Conservation (phyloP, 495 filamentous ascomycete species). For the Neurospora sp. region DNA sequence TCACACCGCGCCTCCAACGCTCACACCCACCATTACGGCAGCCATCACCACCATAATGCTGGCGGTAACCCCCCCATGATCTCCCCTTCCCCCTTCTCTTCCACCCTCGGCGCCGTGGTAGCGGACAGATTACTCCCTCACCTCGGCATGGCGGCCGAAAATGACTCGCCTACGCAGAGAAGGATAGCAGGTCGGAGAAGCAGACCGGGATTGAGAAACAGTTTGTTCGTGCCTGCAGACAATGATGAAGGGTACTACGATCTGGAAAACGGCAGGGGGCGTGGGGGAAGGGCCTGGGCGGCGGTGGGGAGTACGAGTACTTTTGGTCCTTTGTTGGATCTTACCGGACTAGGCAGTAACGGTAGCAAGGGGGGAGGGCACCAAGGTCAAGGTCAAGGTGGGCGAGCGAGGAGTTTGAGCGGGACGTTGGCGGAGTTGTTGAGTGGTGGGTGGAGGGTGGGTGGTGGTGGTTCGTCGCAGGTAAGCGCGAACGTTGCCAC, state of each 20-base stretch:
- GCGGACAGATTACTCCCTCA: constrained; percentile 32
- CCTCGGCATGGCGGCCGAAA: constrained; percentile 9
- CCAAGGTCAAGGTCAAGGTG: constrained; percentile 4
- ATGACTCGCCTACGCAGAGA: neutral
- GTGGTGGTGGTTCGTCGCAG: neutral
- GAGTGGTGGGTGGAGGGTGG: constrained; percentile 3
- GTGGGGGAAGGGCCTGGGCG: neutral
- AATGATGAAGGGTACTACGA: constrained; percentile 5
- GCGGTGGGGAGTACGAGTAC: constrained; percentile 10
- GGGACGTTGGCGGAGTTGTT: constrained; percentile 39
- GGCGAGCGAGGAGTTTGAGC: constrained; percentile 40
- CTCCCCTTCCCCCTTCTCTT: constrained; percentile 38
- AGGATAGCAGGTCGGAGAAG: constrained; percentile 20
- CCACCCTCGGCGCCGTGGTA: constrained; percentile 37
- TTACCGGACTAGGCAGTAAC: neutral
- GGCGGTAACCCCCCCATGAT: constrained; percentile 21
- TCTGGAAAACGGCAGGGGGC: neutral
- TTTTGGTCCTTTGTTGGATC: neutral
- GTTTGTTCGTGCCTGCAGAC: constrained; percentile 29
- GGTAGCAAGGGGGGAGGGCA: neutral
- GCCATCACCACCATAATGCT: neutral
- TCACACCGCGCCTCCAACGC: constrained; percentile 11
- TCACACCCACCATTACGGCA: constrained; percentile 28
- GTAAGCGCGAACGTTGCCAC: neutral
- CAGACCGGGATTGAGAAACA: constrained; percentile 28